phyloP scores from a whole-genome alignment of 108 stramenopile species.

The Skeletonema costatum region DNA sequence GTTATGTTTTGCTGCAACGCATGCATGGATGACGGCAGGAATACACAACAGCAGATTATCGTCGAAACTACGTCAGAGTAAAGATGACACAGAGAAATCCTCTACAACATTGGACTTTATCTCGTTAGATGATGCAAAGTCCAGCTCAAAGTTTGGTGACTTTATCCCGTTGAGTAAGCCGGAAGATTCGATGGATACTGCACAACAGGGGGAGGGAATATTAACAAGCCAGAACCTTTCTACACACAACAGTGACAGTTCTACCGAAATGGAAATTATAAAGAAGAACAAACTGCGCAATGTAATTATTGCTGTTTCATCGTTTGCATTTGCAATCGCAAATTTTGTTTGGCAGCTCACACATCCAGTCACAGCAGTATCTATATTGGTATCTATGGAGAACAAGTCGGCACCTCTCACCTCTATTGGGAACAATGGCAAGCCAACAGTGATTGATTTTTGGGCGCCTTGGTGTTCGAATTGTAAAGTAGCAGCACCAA shows the following conservation, averaged over 20 bases:
- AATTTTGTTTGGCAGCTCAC: conserved; percentile 71
- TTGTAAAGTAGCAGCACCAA: conserved; percentile 74
- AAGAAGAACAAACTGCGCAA: conserved; percentile 50
- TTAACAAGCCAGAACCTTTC: neutral
- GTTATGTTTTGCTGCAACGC: neutral
- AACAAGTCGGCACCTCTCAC: conserved; percentile 54
- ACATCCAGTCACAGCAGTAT: conserved; percentile 72
- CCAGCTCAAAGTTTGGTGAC: neutral
- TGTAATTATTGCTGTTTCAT: conserved; percentile 55
- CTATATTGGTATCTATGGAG: conserved; percentile 69
- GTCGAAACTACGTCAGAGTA: neutral
- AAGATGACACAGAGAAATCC: neutral
- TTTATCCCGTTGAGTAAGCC: neutral
- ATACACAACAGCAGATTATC: neutral
- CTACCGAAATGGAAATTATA: conserved; percentile 1
- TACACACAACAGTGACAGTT: neutral
- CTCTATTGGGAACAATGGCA: conserved; percentile 68
- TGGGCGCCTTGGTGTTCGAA: conserved; percentile 90
- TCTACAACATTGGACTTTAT: neutral
- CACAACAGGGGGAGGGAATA: neutral
- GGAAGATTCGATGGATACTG: neutral
- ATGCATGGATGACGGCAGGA: neutral
- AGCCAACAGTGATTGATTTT: conserved; percentile 84
- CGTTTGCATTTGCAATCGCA: conserved; percentile 62
- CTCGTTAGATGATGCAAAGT: neutral